Evolutionary conservation across 2,329 filamentous ascomycete species (phyloP), one percentile per base, ranked within the genome.

Genomic region (Xylaria sp.): DNA sequence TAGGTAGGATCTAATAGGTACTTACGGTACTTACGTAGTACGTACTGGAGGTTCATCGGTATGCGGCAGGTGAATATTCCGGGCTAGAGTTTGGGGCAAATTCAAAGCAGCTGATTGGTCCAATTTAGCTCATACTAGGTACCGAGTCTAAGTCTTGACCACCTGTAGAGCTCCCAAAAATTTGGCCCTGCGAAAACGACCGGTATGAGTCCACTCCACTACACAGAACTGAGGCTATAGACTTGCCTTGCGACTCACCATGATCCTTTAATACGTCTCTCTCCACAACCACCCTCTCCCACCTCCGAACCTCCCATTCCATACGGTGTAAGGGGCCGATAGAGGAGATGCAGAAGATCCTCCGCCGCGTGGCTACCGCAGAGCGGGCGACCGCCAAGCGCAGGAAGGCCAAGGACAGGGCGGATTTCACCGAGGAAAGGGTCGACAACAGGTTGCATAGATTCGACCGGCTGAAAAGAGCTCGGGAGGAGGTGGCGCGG

Each of bases 401-500:
- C 54, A 64, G 66, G 57, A 78, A 76, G 64, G 66, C 67, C 27
- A 77, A 75, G 68, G 72, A 75, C n/a, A n/a, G n/a, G n/a, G n/a
- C n/a, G n/a, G n/a, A n/a, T n/a, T n/a, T n/a, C n/a, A n/a, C n/a
- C n/a, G 66, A 75, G 65, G 67, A 71, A 69, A 60, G 71, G 63
- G 36, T 51, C 51, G 65, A 71, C 33, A n/a, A n/a, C n/a, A n/a
- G n/a, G 56, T 67, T 61, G 44, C 58, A 68, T 5, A 42, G 47
- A 44, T 49, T 74, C 29, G 74, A 80, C 39, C 69, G 79, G 72
- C 65, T 76, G 63, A 55, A 69, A 49, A 59, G 75, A 72, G 66
- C 77, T 68, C 66, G 69, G 70, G 55, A 72, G 59, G 66, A 79
- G 70, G 73, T 85, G 67, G 80, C 81, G 69, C 74, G 76, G 17